Percentiles rank a stretch among this genome's conserved stretches.
These are phyloP conservation scores for Pythium folliculosum DNA, from an alignment of 352 stramenopile genomes.

Conservation along the genomic window DNA sequence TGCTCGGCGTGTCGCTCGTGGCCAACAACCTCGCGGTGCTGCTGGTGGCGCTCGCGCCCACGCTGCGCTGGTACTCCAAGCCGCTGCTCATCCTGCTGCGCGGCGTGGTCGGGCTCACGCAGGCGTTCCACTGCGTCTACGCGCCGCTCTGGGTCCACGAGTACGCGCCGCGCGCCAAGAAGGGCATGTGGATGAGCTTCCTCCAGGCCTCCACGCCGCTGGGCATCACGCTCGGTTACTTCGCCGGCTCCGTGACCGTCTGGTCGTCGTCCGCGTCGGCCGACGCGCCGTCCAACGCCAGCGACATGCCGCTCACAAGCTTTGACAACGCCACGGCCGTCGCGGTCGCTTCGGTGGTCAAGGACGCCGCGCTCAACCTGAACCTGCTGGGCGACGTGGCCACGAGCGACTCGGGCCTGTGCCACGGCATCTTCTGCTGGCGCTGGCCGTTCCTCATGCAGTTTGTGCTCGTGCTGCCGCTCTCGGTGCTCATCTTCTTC, in stretches of 20 bases:
- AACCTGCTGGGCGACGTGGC: conserved; percentile 44
- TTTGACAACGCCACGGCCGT: conserved; percentile 27
- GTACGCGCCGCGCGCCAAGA: conserved; percentile 70
- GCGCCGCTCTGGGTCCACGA: conserved; percentile 87
- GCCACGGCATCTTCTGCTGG: conserved; percentile 84
- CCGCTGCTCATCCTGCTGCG: conserved; percentile 72
- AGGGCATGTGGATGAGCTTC: conserved; percentile 85
- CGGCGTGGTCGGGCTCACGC: conserved; percentile 70
- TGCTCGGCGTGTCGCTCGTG: conserved; percentile 72
- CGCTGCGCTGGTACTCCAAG: conserved; percentile 67
- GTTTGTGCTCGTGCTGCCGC: conserved; percentile 66
- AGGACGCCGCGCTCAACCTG: conserved; percentile 16
- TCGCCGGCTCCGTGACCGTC: conserved; percentile 72
- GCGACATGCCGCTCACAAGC: conserved; percentile 22
- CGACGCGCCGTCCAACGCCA: conserved; percentile 20
- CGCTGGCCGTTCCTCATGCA: conserved; percentile 85
- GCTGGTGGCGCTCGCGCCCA: conserved; percentile 68
- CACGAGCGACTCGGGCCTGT: conserved; percentile 43
- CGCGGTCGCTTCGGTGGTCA: conserved; percentile 20
- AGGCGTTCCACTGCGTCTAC: conserved; percentile 86
- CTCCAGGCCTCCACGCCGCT: conserved; percentile 74
- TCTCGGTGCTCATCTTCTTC: conserved; percentile 81
- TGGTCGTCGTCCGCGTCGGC: conserved; percentile 38
- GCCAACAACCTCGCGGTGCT: conserved; percentile 81
- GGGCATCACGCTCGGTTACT: conserved; percentile 79